Percentiles rank a stretch among this genome's conserved stretches.
Evolutionary conservation across 2,329 filamentous ascomycete genomes (phyloP).

Genomic region (Colletotrichum musicola): DNA sequence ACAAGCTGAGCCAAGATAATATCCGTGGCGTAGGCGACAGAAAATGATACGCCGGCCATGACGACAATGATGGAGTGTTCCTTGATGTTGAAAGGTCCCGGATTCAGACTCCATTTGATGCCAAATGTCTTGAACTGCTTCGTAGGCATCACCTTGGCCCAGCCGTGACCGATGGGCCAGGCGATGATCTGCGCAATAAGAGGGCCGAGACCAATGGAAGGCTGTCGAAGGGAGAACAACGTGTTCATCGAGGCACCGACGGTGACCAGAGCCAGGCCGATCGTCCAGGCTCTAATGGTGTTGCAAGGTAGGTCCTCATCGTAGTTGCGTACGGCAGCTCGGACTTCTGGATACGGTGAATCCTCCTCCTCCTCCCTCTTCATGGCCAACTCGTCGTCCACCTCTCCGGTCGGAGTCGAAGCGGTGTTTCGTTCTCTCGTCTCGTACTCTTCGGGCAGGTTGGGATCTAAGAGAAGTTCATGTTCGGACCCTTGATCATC

Average conservation of each 20-base stretch:
- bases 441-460: constrained; percentile 59
- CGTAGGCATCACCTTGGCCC: constrained; percentile 68
- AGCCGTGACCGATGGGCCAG: constrained; percentile 72
- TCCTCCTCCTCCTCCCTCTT: constrained; percentile 63
- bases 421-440: constrained; percentile 45
- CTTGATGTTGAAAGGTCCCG: constrained; percentile 78
- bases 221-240: constrained; percentile 72
- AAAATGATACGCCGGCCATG: constrained; percentile 80
- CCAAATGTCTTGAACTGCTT: constrained; percentile 66
- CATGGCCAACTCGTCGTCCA: constrained; percentile 48
- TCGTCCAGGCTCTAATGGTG: constrained; percentile 74
- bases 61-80: constrained; percentile 77
- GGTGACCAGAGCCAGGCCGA: constrained; percentile 68
- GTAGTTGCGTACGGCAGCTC: constrained; percentile 73
- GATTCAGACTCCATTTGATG: constrained; percentile 69
- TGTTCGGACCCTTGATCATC: constrained; percentile 64
- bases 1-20: constrained; percentile 78
- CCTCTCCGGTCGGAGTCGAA: constrained; percentile 40
- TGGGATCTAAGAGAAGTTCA: constrained; percentile 69
- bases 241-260: constrained; percentile 73
- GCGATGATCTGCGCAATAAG: constrained; percentile 74
- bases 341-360: constrained; percentile 76
- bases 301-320: constrained; percentile 76
- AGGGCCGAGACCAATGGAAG: constrained; percentile 70
- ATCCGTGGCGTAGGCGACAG: constrained; percentile 78